A percentile compares a stretch with the other conserved stretches of the same genome.
Evolutionary conservation across 257 asterid genomes (phyloP).

Genomic region (Verbena officinalis): DNA sequence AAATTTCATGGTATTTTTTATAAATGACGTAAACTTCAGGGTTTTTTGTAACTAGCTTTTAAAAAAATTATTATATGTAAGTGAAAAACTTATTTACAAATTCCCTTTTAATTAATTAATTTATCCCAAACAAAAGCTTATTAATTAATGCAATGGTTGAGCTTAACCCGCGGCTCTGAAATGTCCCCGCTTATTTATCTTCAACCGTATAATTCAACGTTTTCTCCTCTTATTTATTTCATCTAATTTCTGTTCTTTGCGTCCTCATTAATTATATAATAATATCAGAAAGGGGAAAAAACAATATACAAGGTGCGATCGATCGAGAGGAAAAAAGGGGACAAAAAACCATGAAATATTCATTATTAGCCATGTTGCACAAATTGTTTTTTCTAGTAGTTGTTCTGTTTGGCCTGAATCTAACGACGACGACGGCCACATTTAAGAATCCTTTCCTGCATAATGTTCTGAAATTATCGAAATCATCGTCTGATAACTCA

Average conservation of each 20-base stretch:
- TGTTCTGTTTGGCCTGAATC: constrained; percentile 35
- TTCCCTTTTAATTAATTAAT: too few relatives aligned
- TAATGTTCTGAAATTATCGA: constrained; percentile 11
- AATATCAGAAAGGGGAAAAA: neutral
- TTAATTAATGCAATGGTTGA: too few relatives aligned
- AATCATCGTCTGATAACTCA: constrained; percentile 27
- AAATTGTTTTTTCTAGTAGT: constrained; percentile 36
- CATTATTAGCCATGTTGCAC: constrained; percentile 30
- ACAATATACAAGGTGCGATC: neutral
- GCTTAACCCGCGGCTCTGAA: too few relatives aligned
- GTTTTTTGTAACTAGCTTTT: too few relatives aligned
- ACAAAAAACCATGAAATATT: too few relatives aligned
- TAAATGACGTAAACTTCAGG: too few relatives aligned
- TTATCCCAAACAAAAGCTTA: too few relatives aligned
- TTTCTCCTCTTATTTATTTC: neutral
- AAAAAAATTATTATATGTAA: too few relatives aligned
- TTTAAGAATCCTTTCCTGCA: constrained; percentile 9
- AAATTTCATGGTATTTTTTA: too few relatives aligned
- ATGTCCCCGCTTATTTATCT: constrained; percentile 19
- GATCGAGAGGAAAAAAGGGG: constrained; percentile 24
- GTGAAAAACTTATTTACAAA: too few relatives aligned
- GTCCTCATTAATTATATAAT: neutral
- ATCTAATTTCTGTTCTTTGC: neutral
- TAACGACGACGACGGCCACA: constrained; percentile 24
- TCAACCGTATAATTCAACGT: neutral